Percentiles rank a stretch among this genome's conserved stretches.
phyloP scores from a whole-genome alignment of 23 red algal species.

The Gracilariopsis chorda region DNA sequence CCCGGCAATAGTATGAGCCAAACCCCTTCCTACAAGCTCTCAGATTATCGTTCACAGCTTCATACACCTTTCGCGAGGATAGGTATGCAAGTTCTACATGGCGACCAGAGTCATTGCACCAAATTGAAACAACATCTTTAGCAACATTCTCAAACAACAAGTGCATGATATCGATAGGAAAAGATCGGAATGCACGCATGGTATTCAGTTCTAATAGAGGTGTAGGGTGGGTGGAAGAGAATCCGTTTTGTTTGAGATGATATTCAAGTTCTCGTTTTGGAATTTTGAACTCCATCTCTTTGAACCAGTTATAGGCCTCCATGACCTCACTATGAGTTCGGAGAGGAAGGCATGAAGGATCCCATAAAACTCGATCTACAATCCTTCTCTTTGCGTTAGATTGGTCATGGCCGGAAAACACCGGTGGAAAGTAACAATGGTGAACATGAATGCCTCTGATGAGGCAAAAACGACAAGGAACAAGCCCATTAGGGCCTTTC shows the following conservation, averaged over 20 bases:
- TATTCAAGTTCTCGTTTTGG: not conserved
- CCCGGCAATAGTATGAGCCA: not conserved
- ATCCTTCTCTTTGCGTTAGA: not conserved
- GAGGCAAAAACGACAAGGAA: not conserved
- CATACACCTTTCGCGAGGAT: not conserved
- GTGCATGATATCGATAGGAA: constrained; percentile 36
- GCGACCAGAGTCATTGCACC: not conserved
- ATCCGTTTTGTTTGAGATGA: not conserved
- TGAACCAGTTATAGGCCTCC: no score
- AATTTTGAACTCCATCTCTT: not conserved
- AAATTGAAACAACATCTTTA: not conserved
- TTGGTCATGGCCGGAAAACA: not conserved
- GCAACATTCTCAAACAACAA: constrained; percentile 10
- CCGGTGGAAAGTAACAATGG: not conserved
- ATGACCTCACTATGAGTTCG: no score
- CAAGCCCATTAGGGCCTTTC: not conserved
- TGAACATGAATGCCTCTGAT: not conserved
- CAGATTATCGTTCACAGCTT: not conserved
- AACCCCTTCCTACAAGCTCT: not conserved
- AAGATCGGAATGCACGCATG: not conserved
- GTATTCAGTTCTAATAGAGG: not conserved
- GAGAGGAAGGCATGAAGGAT: not conserved
- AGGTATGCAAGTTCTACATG: not conserved
- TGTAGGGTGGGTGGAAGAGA: not conserved
- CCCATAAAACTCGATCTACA: no score